Evolutionary conservation across 192 early-diverging fungal species (phyloP).

Genomic region (Coemansia sp.): DNA sequence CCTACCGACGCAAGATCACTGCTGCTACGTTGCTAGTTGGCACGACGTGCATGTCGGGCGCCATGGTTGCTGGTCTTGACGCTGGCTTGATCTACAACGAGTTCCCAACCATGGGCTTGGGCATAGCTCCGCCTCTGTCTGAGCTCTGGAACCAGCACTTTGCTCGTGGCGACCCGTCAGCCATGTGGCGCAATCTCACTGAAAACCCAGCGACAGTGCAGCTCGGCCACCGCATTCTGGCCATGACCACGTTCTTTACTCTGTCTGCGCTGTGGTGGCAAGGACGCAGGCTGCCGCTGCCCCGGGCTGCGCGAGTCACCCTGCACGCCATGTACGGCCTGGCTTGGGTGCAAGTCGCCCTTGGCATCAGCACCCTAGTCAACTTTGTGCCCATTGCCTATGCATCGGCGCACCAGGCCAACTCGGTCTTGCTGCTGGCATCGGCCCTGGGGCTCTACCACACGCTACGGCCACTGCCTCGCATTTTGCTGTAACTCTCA

Average conservation of each 20-base stretch:
- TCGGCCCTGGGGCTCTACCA: slow-evolving; percentile 55
- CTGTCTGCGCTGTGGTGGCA: slow-evolving; percentile 73
- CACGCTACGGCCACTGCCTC: slow-evolving; percentile 38
- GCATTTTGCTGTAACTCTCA: slow-evolving; percentile 11
- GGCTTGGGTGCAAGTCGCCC: slow-evolving; percentile 70
- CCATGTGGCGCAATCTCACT: slow-evolving; percentile 83
- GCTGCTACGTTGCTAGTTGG: slow-evolving; percentile 63
- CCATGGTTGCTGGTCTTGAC: slow-evolving; percentile 94
- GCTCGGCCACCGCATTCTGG: slow-evolving; percentile 93
- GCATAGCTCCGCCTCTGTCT: slow-evolving; percentile 69
- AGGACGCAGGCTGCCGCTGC: slow-evolving; percentile 70
- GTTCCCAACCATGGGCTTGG: slow-evolving; percentile 91
- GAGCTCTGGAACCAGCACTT: slow-evolving; percentile 58
- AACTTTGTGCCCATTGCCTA: slow-evolving; percentile 91
- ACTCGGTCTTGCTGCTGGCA: slow-evolving; percentile 82
- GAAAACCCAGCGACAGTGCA: slow-evolving; percentile 94
- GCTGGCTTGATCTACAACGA: slow-evolving; percentile 97
- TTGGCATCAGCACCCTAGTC: slow-evolving; percentile 92
- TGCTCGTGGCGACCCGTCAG: slow-evolving; percentile 23
- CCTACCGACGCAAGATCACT: slow-evolving; percentile 44
- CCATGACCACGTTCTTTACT: slow-evolving; percentile 74
- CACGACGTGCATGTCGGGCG: slow-evolving; percentile 86
- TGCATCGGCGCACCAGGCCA: slow-evolving; percentile 94
- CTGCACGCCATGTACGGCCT: slow-evolving; percentile 73
- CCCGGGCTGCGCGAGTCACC: slow-evolving; percentile 64